Evolutionary conservation across 106 monocot genomes (phyloP), one percentile per base, ranked within the genome.

Genomic region (Phalaenopsis equestris): DNA sequence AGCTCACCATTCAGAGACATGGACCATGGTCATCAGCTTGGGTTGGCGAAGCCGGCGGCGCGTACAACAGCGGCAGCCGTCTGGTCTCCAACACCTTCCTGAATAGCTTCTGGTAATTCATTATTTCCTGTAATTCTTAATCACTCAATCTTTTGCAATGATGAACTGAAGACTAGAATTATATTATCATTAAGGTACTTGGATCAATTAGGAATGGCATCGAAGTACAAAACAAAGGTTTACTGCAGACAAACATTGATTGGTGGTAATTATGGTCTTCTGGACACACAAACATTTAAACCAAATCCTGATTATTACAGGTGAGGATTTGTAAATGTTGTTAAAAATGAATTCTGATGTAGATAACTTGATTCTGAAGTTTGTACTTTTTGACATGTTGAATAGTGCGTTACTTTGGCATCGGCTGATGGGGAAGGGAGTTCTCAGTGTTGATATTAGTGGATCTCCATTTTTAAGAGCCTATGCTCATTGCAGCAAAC

Each of bases 261-360:
- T 55, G 94, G 98, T 67, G 98, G 94, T 8, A 90, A 98, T 76
- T 98, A 98, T 88, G 92, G 85, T 52, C 92, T 98, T n/a, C 98
- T 98, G 49, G 85, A 98, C 82, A 81, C 80, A 48, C 47, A 83
- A 76, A 89, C 94, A 15, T 94, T 91, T 83, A 78, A 87, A 37
- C 98, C 98, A 21, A 94, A 98, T 83, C 98, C 98, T 77, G 98
- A 94, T 87, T 98, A 91, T 82, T 94, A 98, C 82, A 83, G 98
- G 89, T 23, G 78, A 86, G 85, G 39, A 39, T n/a, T 74, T 58
- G 1, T 19, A 39, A 19, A 12, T 4, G 16, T 48, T 24, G 18
- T 8, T 37, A 47, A 39, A 46, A 48, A 16, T 24, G 36, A 68
- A 9, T 24, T 16, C 68, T 21, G 47, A 23, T 24, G 3, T 49